These are phyloP conservation scores for Exophiala aquamarina DNA, from an alignment of 2,329 filamentous ascomycete species.

Conservation along the genomic window DNA sequence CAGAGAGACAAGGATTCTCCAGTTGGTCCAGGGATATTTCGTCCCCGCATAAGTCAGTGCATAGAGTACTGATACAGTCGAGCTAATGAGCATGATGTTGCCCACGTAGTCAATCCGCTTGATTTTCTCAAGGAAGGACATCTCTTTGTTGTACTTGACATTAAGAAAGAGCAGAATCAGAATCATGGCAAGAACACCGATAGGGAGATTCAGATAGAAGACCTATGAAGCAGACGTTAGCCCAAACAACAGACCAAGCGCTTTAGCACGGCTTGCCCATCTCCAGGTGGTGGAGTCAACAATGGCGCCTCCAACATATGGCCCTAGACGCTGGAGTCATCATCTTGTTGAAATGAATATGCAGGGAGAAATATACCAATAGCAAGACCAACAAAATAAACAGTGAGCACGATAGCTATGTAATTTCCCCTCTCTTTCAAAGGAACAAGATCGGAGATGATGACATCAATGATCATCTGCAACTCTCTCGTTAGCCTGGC, in stretches of 20 bases:
- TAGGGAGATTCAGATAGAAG: constrained; percentile 58
- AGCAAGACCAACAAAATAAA: constrained; percentile 41
- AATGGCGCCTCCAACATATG: constrained; percentile 59
- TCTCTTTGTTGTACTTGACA: neutral
- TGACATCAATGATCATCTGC: constrained; percentile 44
- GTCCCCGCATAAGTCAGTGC: constrained; percentile 47
- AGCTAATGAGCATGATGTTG: constrained; percentile 44
- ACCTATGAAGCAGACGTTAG: neutral
- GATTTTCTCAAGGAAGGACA: constrained; percentile 34
- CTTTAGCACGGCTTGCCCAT: constrained; percentile 44
- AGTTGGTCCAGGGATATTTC: neutral
- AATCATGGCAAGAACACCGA: constrained; percentile 51
- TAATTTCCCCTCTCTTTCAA: constrained; percentile 32
- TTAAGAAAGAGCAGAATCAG: constrained; percentile 37
- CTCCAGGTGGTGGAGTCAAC: constrained; percentile 67
- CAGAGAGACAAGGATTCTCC: neutral
- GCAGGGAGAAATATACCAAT: constrained; percentile 42
- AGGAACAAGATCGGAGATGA: constrained; percentile 48
- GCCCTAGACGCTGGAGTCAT: constrained; percentile 48
- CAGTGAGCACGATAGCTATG: constrained; percentile 27
- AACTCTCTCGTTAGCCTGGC: too few species aligned
- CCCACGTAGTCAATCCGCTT: constrained; percentile 61
- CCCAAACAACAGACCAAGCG: too few species aligned
- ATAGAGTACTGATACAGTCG: constrained; percentile 46
- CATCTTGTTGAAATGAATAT: too few species aligned